Conservation (phyloP, 352 stramenopile genomes). For the Globisporangium nunn region DNA sequence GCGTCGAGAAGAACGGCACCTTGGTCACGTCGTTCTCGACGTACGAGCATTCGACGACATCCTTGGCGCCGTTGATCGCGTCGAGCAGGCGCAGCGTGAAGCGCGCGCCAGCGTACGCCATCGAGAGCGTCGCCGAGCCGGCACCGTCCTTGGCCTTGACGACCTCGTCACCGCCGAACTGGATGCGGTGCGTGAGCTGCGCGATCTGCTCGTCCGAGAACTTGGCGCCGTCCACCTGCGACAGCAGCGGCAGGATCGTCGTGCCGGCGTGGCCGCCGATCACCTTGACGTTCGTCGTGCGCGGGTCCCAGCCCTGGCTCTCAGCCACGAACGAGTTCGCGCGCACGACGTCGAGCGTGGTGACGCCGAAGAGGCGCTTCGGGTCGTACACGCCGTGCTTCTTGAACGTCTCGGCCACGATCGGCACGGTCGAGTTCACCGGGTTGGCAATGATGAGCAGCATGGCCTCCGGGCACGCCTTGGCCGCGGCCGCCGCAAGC, state of each 20-base stretch:
- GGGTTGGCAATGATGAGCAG: conserved; percentile 99
- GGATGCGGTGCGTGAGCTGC: conserved; percentile 94
- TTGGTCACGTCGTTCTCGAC: conserved; percentile 95
- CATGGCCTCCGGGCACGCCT: conserved; percentile 95
- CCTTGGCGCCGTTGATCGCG: conserved; percentile 92
- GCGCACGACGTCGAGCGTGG: conserved; percentile 96
- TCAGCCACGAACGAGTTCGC: conserved; percentile 94
- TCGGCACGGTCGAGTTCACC: conserved; percentile 99
- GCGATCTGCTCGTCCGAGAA: conserved; percentile 94
- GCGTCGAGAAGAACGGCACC: conserved; percentile 93
- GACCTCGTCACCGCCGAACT: conserved; percentile 93
- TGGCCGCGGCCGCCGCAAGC: conserved; percentile 91
- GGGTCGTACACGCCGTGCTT: conserved; percentile 94
- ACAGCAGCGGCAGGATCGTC: conserved; percentile 99
- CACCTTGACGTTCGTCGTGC: conserved; percentile 88
- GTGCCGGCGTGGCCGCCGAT: conserved; percentile 98
- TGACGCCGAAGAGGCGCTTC: conserved; percentile 98
- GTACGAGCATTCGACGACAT: conserved; percentile 96
- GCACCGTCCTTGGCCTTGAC: conserved; percentile 96
- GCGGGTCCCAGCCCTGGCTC: conserved; percentile 74
- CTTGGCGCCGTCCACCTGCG: conserved; percentile 89
- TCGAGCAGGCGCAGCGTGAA: conserved; percentile 93
- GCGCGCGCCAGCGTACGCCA: conserved; percentile 97
- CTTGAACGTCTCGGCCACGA: conserved; percentile 98
- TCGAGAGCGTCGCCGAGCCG: conserved; percentile 97